Conservation (phyloP, 2,329 filamentous ascomycete species). For the Fusarium setosum region DNA sequence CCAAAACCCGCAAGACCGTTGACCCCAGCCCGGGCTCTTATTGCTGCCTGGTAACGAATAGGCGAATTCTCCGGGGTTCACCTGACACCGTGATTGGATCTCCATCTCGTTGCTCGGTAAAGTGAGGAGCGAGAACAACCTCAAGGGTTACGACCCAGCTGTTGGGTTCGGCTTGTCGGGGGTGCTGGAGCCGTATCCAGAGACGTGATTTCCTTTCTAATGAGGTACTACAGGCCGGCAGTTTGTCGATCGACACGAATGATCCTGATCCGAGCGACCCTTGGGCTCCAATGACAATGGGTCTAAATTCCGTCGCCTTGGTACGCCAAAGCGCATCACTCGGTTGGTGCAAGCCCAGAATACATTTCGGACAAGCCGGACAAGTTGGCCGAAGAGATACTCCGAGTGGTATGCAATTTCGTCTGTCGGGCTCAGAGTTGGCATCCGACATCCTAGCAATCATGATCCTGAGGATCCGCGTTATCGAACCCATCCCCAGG, state of each 20-base stretch:
- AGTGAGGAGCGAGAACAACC: constrained; percentile 9
- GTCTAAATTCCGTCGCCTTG: constrained; percentile 18
- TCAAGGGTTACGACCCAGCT: constrained; percentile 3
- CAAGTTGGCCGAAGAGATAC: neutral
- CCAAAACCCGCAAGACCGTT: constrained; percentile 27
- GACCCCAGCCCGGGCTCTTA: constrained; percentile 6
- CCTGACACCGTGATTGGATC: constrained; percentile 31
- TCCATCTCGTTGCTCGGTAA: constrained; percentile 19
- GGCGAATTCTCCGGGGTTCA: constrained; percentile 25
- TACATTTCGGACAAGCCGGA: constrained; percentile 5
- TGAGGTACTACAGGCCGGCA: neutral
- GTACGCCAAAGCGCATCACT: constrained; percentile 9
- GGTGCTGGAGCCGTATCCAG: constrained; percentile 2
- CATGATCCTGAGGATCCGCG: neutral
- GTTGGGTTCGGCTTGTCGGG: constrained; percentile 6
- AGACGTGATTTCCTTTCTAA: constrained; percentile 9
- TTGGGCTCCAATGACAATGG: constrained; percentile 13
- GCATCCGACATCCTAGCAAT: neutral
- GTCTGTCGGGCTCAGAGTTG: constrained; percentile 1
- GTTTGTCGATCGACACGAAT: constrained; percentile 23
- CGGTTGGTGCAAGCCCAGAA: neutral
- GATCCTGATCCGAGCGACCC: constrained; percentile 11
- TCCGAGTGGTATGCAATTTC: neutral
- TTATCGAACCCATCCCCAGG: constrained; percentile 13
- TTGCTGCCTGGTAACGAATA: constrained; percentile 28